Evolutionary conservation across 73 alveolate species (phyloP).

Genomic region (Tetrahymena malaccensis): DNA sequence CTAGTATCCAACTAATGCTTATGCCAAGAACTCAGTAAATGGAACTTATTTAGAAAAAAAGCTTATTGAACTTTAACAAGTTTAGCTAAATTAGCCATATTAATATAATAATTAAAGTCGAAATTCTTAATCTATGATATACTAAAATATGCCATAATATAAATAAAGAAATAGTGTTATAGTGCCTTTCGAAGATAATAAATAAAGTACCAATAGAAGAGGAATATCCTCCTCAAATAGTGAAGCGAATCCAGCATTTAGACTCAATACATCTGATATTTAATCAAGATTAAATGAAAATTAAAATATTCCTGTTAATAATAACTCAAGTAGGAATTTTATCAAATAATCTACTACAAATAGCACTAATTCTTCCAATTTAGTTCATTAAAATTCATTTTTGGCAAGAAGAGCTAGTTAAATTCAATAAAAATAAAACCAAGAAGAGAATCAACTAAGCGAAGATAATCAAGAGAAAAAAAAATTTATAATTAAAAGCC

Average conservation of each 20-base stretch:
- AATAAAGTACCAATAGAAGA: background rate
- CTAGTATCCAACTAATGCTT: background rate
- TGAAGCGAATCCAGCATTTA: background rate
- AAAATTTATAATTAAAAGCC: too few relatives aligned
- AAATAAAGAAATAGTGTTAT: background rate
- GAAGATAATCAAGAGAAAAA: background rate
- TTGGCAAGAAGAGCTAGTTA: background rate
- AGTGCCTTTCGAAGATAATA: background rate
- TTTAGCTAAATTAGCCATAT: background rate
- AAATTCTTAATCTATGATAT: background rate
- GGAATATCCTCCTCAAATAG: background rate
- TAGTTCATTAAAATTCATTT: background rate
- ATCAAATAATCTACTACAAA: background rate
- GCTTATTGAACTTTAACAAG: background rate
- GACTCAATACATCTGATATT: background rate
- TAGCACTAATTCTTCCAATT: background rate
- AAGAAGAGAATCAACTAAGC: background rate
- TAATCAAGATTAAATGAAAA: background rate
- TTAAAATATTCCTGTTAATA: background rate
- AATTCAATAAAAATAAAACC: background rate
- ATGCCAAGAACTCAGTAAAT: background rate
- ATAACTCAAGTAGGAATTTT: background rate
- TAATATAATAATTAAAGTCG: background rate
- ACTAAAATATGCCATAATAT: background rate
- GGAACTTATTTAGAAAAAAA: background rate